These are phyloP conservation scores for Candida methanosorbosa DNA, from an alignment of 805 yeast genomes.

Conservation along the genomic window DNA sequence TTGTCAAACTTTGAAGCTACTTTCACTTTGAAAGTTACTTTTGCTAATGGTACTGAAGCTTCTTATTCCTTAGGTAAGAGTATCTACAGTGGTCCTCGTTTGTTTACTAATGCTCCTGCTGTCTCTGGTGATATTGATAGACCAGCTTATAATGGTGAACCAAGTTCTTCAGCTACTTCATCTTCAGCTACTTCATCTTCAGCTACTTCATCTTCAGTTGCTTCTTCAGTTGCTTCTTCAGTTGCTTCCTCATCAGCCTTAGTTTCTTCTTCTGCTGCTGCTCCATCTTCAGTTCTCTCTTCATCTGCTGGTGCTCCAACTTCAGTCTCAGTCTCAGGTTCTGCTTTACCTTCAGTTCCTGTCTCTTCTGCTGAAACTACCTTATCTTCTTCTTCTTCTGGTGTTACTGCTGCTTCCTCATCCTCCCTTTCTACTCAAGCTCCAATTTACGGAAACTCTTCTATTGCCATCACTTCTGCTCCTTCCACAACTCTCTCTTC, in stretches of 20 bases:
- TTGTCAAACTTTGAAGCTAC: neutral
- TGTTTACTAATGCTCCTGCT: neutral
- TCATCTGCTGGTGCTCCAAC: neutral
- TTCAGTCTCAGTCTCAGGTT: neutral
- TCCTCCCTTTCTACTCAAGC: too few species aligned
- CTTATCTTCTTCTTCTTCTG: slow-evolving; percentile 12
- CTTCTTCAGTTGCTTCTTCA: neutral
- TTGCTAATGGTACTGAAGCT: neutral
- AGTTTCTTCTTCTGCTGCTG: neutral
- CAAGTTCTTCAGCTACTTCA: neutral
- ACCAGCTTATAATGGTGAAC: too few species aligned
- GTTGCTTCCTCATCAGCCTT: neutral
- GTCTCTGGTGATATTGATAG: neutral
- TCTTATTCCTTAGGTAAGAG: neutral
- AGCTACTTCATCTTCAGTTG: neutral
- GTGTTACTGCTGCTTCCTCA: slow-evolving; percentile 14
- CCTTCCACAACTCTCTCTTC: too few species aligned
- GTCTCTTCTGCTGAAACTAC: slow-evolving; percentile 14
- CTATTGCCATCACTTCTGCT: too few species aligned
- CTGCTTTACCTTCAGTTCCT: slow-evolving; percentile 8
- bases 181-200: neutral
- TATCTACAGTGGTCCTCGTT: neutral
- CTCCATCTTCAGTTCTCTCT: neutral
- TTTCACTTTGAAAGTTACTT: neutral
- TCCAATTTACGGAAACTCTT: too few species aligned